Base-by-base conservation (phyloP, 2,329 filamentous ascomycete species). In the Setomelanomma holmii region DNA sequence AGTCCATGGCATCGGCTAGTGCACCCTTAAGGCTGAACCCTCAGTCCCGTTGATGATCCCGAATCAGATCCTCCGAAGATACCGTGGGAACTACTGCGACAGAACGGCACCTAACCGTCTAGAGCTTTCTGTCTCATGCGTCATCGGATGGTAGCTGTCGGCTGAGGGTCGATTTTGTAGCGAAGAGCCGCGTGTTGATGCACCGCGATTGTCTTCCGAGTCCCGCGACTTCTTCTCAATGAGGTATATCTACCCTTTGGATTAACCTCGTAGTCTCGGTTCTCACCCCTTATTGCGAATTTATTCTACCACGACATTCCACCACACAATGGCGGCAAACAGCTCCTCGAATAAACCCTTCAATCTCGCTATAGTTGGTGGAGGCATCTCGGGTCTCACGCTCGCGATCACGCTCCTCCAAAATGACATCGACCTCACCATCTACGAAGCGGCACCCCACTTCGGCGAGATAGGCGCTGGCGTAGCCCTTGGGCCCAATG, bases 381-480 rank as follows among this genome's bases (percentile, higher is more conserved):
- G 83, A 36, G 84, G 84, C 27, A 85, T 87, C 52, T 80, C 79
- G 21, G 85, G 85, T 21, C 75, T 86, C 16, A 74, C 74, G 7
- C 78, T 86, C 7, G 82, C 82, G 20, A 78, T 83, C 40, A 82
- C 78, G 5, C 79, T 87, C 22, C 70, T 79, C 49, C 68, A 78
- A 49, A 75, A 78, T 51, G 65, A 75, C 33, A 61, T 85, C 30
- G 69, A 73, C 2, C 73, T 83, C 33, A 76, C 76, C 20, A 78
- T 87, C 55, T 87, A 85, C 61, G 85, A 87, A 68, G 76, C 82
- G 10, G 83, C 83, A 0, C 48, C 74, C 0, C 72, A 73, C 11
- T 87, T 86, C 55, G 77, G 76, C 27, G 84, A 86, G 63, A 82
- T 86, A 23, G 84, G 84, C 2, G 82, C 83, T 2, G 85, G 84